Evolutionary conservation across 1,139 yeast genomes (phyloP).

Genomic region (Taphrina betulina): DNA sequence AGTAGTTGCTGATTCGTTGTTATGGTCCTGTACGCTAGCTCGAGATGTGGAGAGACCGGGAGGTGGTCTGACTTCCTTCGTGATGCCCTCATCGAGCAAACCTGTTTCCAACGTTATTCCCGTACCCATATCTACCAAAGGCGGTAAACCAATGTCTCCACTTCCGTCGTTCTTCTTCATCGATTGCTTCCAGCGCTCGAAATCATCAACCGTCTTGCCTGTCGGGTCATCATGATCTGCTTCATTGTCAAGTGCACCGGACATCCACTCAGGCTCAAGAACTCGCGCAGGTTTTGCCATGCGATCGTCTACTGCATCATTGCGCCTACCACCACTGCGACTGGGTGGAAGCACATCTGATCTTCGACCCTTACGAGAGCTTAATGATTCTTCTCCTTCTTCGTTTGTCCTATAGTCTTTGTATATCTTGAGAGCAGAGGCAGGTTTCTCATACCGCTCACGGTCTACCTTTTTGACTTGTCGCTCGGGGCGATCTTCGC

Average conservation of each 20-base stretch:
- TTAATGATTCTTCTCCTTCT: conserved; percentile 14
- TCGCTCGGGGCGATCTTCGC: conserved; percentile 9
- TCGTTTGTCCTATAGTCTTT: conserved; percentile 15
- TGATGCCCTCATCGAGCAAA: background rate
- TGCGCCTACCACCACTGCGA: background rate
- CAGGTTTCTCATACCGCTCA: conserved; percentile 5
- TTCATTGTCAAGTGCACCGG: background rate
- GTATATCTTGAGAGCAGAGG: no score
- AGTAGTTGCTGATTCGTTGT: background rate
- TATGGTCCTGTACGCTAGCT: background rate
- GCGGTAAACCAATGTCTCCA: conserved; percentile 13
- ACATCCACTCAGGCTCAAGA: conserved; percentile 9
- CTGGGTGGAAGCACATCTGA: background rate
- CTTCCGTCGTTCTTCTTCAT: conserved; percentile 28
- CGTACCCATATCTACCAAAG: background rate
- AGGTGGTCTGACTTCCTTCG: conserved; percentile 17
- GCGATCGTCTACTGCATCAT: no score
- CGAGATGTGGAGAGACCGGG: conserved; percentile 3
- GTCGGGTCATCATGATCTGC: conserved; percentile 6
- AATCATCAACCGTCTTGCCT: conserved; percentile 26
- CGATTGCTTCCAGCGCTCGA: conserved; percentile 27
- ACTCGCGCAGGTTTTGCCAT: background rate
- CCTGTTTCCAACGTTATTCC: no score
- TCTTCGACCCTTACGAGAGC: background rate
- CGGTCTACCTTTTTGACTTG: conserved; percentile 3